Percentiles rank a stretch among this genome's conserved stretches.
Conservation (phyloP, 345 rosid species). For the Cardamine occulta region DNA sequence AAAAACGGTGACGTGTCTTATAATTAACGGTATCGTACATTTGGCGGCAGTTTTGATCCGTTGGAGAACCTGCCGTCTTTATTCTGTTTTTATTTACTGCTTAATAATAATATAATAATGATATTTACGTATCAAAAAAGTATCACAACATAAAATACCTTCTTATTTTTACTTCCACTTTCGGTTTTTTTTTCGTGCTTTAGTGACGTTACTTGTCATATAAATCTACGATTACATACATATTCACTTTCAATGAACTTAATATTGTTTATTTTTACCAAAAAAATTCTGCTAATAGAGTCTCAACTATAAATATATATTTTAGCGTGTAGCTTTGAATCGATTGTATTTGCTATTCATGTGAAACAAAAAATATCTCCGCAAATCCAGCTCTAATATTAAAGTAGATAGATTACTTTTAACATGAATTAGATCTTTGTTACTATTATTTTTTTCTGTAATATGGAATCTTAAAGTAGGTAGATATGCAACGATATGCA, state of each 20-base stretch:
- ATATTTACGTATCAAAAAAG: constrained; percentile 12
- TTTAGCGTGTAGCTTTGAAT: neutral
- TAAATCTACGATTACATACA: neutral
- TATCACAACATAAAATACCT: neutral
- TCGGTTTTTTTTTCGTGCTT: constrained; percentile 19
- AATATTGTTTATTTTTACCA: neutral
- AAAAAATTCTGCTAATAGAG: neutral
- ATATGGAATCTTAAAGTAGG: constrained; percentile 22
- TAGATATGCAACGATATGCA: constrained; percentile 33
- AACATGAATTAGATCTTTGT: constrained; percentile 12
- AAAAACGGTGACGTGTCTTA: constrained; percentile 32
- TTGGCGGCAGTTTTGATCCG: constrained; percentile 44
- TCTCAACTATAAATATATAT: too few species aligned
- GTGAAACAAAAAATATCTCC: neutral
- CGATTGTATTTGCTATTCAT: neutral
- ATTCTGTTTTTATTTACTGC: constrained; percentile 3
- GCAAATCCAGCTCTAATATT: constrained; percentile 3
- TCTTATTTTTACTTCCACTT: constrained; percentile 24
- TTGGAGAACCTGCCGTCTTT: constrained; percentile 30
- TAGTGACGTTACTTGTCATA: constrained; percentile 19
- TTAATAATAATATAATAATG: neutral
- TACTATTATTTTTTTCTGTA: neutral
- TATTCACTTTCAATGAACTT: neutral
- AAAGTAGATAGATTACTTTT: neutral
- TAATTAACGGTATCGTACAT: constrained; percentile 37